Percentiles rank a stretch among this genome's conserved stretches.
phyloP scores from a whole-genome alignment of 495 filamentous ascomycete genomes.

The Neurospora sp. region DNA sequence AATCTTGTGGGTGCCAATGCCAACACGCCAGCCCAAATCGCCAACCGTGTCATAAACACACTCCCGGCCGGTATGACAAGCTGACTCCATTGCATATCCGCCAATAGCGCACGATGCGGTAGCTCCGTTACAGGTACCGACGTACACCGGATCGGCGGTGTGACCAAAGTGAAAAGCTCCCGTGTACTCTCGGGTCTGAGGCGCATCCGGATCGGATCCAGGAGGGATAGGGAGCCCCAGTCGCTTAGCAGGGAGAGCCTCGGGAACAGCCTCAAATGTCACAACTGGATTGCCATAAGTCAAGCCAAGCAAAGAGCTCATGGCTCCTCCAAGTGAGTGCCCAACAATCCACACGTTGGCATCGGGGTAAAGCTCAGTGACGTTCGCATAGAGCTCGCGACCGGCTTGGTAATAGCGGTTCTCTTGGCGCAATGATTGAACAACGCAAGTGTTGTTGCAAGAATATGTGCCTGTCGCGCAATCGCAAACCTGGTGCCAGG shows the following conservation, averaged over 20 bases:
- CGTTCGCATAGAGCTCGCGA: conserved; percentile 81
- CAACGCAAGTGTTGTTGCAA: conserved; percentile 84
- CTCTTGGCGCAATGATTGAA: conserved; percentile 61
- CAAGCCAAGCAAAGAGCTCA: conserved; percentile 74
- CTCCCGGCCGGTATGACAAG: conserved; percentile 78
- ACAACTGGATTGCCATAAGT: conserved; percentile 82
- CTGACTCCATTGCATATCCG: conserved; percentile 89
- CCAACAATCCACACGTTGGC: conserved; percentile 80
- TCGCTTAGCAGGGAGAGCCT: conserved; percentile 75
- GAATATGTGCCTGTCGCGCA: conserved; percentile 75
- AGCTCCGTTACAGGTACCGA: conserved; percentile 86
- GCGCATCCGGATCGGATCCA: conserved; percentile 54
- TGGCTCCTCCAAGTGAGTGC: conserved; percentile 84
- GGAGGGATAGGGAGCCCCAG: conserved; percentile 84
- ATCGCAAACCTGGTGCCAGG: conserved; percentile 85
- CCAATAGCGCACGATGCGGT: conserved; percentile 79
- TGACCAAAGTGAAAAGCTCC: conserved; percentile 91
- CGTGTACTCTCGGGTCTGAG: conserved; percentile 59
- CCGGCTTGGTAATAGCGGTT: conserved; percentile 85
- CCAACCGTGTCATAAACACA: conserved; percentile 87
- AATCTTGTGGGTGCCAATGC: conserved; percentile 78
- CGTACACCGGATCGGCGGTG: conserved; percentile 89
- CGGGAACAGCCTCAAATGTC: conserved; percentile 83
- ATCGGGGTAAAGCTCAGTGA: conserved; percentile 77
- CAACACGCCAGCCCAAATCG: conserved; percentile 83